Evolutionary conservation across 805 yeast genomes (phyloP).

Genomic region (Hagleromyces aurorensis): DNA sequence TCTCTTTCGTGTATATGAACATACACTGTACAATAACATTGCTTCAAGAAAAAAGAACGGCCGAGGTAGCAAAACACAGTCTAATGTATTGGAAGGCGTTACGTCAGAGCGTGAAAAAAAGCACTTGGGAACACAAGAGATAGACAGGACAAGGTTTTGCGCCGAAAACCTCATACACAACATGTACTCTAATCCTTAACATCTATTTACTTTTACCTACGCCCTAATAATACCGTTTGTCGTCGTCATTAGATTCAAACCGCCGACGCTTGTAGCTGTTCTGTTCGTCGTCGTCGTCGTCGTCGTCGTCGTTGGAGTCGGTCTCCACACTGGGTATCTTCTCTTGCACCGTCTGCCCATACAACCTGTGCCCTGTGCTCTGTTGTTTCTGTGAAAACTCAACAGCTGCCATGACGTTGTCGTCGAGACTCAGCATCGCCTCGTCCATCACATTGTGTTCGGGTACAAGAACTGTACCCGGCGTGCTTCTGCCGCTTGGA

Average conservation of each 20-base stretch:
- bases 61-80: no score
- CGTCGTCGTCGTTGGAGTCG: not conserved
- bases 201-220: conserved; percentile 3
- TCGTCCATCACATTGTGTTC: conserved; percentile 17
- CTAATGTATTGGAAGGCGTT: no score
- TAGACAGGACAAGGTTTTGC: no score
- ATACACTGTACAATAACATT: no score
- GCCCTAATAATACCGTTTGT: conserved; percentile 11
- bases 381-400: conserved; percentile 20
- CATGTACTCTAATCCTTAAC: conserved; percentile 4
- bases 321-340: not conserved
- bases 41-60: no score
- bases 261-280: conserved; percentile 2
- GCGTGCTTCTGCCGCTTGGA: no score
- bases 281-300: conserved; percentile 2
- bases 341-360: no score
- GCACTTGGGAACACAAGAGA: no score
- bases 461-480: conserved; percentile 7
- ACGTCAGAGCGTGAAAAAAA: no score
- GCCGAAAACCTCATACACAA: no score
- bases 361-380: no score
- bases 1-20: no score
- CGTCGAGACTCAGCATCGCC: conserved; percentile 22
- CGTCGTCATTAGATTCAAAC: conserved; percentile 8
- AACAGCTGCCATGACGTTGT: conserved; percentile 25